These are phyloP conservation scores for Pyricularia grisea DNA, from an alignment of 2,329 filamentous ascomycete genomes.

Conservation along the genomic window DNA sequence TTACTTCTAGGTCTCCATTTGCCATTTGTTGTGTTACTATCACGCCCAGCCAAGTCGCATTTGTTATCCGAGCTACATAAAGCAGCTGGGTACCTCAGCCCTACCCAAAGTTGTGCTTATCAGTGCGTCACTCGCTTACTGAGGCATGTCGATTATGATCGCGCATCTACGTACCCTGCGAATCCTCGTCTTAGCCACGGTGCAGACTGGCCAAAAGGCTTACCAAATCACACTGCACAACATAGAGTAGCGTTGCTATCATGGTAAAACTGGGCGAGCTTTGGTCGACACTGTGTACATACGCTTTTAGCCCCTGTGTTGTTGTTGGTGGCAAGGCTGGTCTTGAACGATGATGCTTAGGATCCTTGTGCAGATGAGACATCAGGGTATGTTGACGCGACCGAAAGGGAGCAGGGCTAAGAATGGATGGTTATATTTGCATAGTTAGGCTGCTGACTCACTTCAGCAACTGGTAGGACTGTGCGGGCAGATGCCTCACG, in stretches of 20 bases:
- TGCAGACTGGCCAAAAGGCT: neutral
- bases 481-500: neutral
- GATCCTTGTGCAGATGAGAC: neutral
- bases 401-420: neutral
- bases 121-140: neutral
- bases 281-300: neutral
- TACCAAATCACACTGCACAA: neutral
- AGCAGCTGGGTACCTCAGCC: neutral
- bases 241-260: neutral
- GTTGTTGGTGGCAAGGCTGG: neutral
- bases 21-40: neutral
- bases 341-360: neutral
- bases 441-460: neutral
- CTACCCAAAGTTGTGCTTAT: neutral
- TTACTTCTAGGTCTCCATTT: neutral
- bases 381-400: neutral
- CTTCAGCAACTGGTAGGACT: neutral
- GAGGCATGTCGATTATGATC: neutral
- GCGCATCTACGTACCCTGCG: neutral
- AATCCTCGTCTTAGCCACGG: neutral
- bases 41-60: neutral
- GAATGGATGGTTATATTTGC: neutral
- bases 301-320: neutral
- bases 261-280: neutral
- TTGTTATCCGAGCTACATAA: neutral